Percentiles rank a stretch among this genome's conserved stretches.
Evolutionary conservation across 768 basidiomycete genomes (phyloP).

Genomic region (Lactarius hengduanensis): DNA sequence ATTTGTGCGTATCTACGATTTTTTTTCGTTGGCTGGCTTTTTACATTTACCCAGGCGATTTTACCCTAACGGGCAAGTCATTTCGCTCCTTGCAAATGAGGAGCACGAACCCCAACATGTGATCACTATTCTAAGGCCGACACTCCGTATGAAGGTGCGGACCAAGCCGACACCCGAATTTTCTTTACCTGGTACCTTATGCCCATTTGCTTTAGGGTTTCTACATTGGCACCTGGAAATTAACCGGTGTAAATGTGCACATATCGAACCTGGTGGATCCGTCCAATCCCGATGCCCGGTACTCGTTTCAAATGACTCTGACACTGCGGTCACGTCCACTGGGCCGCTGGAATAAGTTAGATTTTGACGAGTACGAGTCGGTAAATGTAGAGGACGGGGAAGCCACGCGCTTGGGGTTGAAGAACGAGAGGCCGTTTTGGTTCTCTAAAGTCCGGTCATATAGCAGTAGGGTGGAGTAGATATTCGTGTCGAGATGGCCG

Average conservation of each 20-base stretch:
- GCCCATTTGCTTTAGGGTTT: conserved; percentile 51
- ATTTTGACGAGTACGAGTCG: conserved; percentile 70
- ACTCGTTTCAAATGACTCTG: conserved; percentile 74
- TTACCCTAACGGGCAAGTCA: conserved; percentile 80
- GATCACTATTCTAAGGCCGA: conserved; percentile 73
- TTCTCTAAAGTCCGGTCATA: conserved; percentile 89
- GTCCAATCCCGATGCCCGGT: conserved; percentile 41
- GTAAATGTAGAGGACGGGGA: conserved; percentile 78
- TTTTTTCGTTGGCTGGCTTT: neutral
- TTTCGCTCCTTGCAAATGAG: conserved; percentile 83
- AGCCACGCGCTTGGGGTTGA: conserved; percentile 62
- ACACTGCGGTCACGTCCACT: conserved; percentile 69
- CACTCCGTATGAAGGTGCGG: conserved; percentile 72
- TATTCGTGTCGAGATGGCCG: conserved; percentile 16
- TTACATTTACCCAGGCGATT: conserved; percentile 58
- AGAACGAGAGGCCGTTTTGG: conserved; percentile 89
- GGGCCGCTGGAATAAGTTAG: conserved; percentile 84
- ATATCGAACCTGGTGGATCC: conserved; percentile 64
- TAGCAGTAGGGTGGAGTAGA: conserved; percentile 23
- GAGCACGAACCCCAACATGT: conserved; percentile 66
- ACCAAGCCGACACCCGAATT: neutral
- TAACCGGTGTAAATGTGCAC: conserved; percentile 58
- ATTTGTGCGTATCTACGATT: conserved; percentile 56
- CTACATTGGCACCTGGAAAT: conserved; percentile 66
- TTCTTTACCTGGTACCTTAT: neutral